A percentile compares a stretch with the other conserved stretches of the same genome.
Conservation (phyloP, 2,329 filamentous ascomycete genomes). For the Colletotrichum cuscutae region DNA sequence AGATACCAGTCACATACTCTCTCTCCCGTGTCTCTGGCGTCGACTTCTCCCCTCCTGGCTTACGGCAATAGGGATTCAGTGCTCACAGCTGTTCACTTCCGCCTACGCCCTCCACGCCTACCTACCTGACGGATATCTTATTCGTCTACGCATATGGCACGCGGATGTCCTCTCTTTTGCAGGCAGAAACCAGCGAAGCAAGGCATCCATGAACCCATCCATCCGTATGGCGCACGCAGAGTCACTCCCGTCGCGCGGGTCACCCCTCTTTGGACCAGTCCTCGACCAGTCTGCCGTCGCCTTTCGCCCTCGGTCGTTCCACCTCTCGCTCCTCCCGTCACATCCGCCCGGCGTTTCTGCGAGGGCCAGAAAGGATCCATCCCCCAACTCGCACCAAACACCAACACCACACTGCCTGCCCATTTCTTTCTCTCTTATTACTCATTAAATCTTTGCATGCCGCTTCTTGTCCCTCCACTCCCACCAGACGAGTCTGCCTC, state of each 20-base stretch:
- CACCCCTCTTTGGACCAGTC: background rate
- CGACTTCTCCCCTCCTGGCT: background rate
- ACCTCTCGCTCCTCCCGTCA: slow-evolving; percentile 20
- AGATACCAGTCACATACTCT: background rate
- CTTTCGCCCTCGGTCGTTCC: background rate
- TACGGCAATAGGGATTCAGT: background rate
- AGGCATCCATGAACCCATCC: background rate
- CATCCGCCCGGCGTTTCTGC: slow-evolving; percentile 12
- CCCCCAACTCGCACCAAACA: slow-evolving; percentile 9
- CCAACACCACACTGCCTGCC: slow-evolving; percentile 26
- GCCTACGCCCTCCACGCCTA: background rate
- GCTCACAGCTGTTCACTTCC: background rate
- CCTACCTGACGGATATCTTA: too few species aligned
- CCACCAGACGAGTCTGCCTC: slow-evolving; percentile 16
- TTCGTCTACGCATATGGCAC: background rate
- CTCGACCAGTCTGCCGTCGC: slow-evolving; percentile 2
- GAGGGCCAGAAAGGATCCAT: slow-evolving; percentile 26
- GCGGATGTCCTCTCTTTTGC: background rate
- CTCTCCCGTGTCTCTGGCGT: background rate
- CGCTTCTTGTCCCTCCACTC: slow-evolving; percentile 32
- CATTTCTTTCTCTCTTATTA: slow-evolving; percentile 34
- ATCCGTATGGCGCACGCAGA: background rate
- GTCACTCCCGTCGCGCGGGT: slow-evolving; percentile 7
- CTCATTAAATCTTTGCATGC: slow-evolving; percentile 35
- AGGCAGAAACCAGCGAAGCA: background rate